Conservation (phyloP, 805 yeast genomes). For the Priceomyces fermenticarens region DNA sequence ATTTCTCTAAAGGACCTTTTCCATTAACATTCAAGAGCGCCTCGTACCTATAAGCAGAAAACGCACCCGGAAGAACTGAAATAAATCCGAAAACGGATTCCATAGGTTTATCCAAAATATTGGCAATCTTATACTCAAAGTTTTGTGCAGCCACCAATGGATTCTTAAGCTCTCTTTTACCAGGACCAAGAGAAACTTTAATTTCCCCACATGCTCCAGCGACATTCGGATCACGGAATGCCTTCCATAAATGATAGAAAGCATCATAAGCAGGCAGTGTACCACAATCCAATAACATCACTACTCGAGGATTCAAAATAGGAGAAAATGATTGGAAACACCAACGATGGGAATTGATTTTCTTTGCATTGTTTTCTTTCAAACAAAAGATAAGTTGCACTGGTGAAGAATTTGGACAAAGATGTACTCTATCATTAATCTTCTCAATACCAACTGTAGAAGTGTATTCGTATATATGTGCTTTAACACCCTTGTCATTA, state of each 20-base stretch:
- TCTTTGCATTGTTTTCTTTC: slow-evolving; percentile 84
- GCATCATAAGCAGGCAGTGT: slow-evolving; percentile 86
- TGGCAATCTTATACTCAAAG: slow-evolving; percentile 94
- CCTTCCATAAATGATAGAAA: slow-evolving; percentile 84
- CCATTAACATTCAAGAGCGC: slow-evolving; percentile 76
- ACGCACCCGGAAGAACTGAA: slow-evolving; percentile 94
- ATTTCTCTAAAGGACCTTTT: slow-evolving; percentile 80
- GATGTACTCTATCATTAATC: slow-evolving; percentile 62
- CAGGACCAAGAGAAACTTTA: slow-evolving; percentile 73
- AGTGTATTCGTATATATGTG: slow-evolving; percentile 92
- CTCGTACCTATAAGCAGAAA: slow-evolving; percentile 85
- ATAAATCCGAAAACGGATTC: slow-evolving; percentile 94
- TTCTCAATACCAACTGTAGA: slow-evolving; percentile 82
- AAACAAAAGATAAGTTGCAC: slow-evolving; percentile 86
- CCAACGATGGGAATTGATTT: slow-evolving; percentile 97
- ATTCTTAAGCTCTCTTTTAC: slow-evolving; percentile 51
- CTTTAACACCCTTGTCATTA: slow-evolving; percentile 73
- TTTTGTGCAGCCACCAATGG: slow-evolving; percentile 96
- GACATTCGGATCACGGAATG: slow-evolving; percentile 74
- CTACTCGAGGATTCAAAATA: slow-evolving; percentile 74
- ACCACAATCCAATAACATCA: slow-evolving; percentile 89
- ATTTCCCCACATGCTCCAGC: slow-evolving; percentile 99
- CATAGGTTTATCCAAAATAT: slow-evolving; percentile 91
- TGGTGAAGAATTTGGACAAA: slow-evolving; percentile 69
- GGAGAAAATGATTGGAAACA: slow-evolving; percentile 91